phyloP scores from a whole-genome alignment of 306 rosid genomes.

The Cucumis melo region DNA sequence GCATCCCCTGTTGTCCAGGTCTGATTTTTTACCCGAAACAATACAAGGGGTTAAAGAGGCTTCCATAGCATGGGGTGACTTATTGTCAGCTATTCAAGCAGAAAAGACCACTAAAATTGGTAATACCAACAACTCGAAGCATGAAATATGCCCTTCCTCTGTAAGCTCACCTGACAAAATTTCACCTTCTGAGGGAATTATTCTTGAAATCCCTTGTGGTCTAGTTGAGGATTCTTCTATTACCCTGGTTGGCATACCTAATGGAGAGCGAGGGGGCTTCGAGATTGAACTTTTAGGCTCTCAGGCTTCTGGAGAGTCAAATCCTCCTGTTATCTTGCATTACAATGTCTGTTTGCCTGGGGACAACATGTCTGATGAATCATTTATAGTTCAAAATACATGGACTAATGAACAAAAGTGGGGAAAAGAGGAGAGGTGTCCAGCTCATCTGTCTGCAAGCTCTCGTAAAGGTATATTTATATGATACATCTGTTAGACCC shows the following conservation, averaged over 20 bases:
- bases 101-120: conserved; percentile 32
- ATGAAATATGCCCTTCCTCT: conserved; percentile 49
- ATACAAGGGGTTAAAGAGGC: conserved; percentile 88
- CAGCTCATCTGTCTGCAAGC: conserved; percentile 43
- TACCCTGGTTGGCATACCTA: conserved; percentile 70
- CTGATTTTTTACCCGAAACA: conserved; percentile 71
- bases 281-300: conserved; percentile 59
- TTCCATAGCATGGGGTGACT: conserved; percentile 64
- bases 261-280: conserved; percentile 45
- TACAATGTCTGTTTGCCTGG: conserved; percentile 66
- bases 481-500: not conserved
- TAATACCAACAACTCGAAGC: conserved; percentile 17
- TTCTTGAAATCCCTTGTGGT: conserved; percentile 79
- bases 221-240: conserved; percentile 72
- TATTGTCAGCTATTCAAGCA: conserved; percentile 29
- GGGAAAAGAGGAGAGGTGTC: conserved; percentile 79
- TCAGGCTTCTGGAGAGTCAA: conserved; percentile 33
- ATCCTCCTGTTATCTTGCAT: conserved; percentile 54
- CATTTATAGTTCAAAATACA: conserved; percentile 68
- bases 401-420: conserved; percentile 77
- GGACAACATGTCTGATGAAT: conserved; percentile 65
- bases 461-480: conserved; percentile 34
- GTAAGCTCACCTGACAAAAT: conserved; percentile 25
- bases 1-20: conserved; percentile 48
- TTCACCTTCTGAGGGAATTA: conserved; percentile 19